Percentiles rank a stretch among this genome's conserved stretches.
Conservation (phyloP, 495 filamentous ascomycete genomes). For the Xylaria telfairii region DNA sequence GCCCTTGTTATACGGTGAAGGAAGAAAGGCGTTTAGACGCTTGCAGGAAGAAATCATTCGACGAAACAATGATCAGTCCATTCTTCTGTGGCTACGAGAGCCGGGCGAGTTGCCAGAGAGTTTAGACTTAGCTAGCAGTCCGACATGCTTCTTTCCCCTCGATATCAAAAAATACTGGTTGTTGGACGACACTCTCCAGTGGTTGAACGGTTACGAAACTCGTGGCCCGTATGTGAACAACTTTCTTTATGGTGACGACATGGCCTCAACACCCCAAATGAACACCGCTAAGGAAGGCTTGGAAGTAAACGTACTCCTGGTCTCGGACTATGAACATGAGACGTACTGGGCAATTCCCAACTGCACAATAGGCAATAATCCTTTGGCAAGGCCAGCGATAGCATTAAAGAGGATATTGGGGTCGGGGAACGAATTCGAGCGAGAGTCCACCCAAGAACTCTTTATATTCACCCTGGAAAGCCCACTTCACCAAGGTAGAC, state of each 20-base stretch:
- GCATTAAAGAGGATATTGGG: neutral
- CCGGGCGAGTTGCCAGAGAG: too few species aligned
- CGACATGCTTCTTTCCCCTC: neutral
- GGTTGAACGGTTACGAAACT: too few species aligned
- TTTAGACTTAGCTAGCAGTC: neutral
- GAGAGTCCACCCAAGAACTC: neutral
- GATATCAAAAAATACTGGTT: neutral
- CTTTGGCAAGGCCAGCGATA: neutral
- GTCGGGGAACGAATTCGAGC: neutral
- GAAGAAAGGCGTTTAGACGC: conserved; percentile 36
- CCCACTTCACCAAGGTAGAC: neutral
- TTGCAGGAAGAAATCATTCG: conserved; percentile 43
- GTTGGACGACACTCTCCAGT: too few species aligned
- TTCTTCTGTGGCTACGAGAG: conserved; percentile 35
- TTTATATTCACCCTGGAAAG: neutral
- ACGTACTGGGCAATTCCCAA: neutral
- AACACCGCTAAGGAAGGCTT: neutral
- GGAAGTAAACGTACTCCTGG: neutral
- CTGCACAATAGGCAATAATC: conserved; percentile 3
- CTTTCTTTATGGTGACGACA: neutral
- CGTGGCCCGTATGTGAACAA: too few species aligned
- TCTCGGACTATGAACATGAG: neutral
- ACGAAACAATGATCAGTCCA: conserved; percentile 37
- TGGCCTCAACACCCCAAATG: neutral
- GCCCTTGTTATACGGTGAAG: conserved; percentile 44